Evolutionary conservation across 106 monocot genomes (phyloP).

Genomic region (Allium cepa): DNA sequence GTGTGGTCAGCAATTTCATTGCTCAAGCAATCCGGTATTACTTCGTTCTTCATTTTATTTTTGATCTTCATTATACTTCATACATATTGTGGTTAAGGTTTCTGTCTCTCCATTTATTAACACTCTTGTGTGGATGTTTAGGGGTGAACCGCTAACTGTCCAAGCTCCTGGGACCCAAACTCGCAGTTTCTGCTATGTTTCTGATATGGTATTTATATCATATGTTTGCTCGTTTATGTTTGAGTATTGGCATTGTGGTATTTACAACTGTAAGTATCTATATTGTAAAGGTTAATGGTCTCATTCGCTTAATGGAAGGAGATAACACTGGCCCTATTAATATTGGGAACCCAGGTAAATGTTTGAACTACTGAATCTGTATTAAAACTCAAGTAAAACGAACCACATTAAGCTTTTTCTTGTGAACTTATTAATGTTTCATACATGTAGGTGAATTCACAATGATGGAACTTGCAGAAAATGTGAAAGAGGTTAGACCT

Average conservation of each 20-base stretch:
- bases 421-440: not conserved
- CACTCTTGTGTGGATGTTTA: constrained; percentile 8
- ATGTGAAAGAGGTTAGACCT: constrained; percentile 74
- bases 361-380: not conserved
- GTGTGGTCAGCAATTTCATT: constrained; percentile 97
- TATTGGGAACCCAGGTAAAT: constrained; percentile 82
- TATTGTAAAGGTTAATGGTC: constrained; percentile 47
- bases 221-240: not conserved
- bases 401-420: not conserved
- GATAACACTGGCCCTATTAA: constrained; percentile 90
- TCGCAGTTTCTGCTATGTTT: constrained; percentile 95
- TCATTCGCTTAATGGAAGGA: constrained; percentile 89
- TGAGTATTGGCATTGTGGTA: not conserved
- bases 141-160: constrained; percentile 84
- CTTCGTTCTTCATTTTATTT: not conserved
- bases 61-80: not conserved
- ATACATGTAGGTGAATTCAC: constrained; percentile 77
- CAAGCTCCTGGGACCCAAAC: constrained; percentile 96
- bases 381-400: no score
- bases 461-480: constrained; percentile 93
- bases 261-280: not conserved
- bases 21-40: constrained; percentile 89
- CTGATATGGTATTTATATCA: constrained; percentile 61
- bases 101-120: not conserved
- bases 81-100: no score